Evolutionary conservation across 768 basidiomycete genomes (phyloP).

Genomic region (Naganishia friedmannii): DNA sequence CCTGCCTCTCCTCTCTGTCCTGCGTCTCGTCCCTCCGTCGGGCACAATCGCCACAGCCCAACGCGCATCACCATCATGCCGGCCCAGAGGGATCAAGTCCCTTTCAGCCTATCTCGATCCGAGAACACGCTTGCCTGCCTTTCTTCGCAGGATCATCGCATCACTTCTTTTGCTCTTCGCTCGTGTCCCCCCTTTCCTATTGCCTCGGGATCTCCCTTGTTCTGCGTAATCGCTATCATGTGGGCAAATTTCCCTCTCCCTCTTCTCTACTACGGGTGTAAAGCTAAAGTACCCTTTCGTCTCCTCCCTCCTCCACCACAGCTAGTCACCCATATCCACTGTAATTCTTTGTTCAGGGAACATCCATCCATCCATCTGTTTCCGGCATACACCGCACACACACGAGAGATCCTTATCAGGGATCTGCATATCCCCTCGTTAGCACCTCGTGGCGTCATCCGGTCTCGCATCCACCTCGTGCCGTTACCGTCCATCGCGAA

Average conservation of each 20-base stretch:
- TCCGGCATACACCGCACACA: no score
- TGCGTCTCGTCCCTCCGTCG: background rate
- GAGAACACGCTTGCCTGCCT: slow-evolving; percentile 6
- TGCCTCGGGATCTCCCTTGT: background rate
- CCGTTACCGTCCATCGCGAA: background rate
- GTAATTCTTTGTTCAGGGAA: slow-evolving; percentile 5
- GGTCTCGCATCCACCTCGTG: background rate
- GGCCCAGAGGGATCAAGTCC: background rate
- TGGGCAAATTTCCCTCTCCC: slow-evolving; percentile 6
- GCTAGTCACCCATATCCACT: slow-evolving; percentile 9
- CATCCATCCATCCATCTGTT: slow-evolving; percentile 21
- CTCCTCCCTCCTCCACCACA: slow-evolving; percentile 4
- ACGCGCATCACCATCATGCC: background rate
- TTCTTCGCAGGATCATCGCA: background rate
- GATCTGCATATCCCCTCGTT: slow-evolving; percentile 8
- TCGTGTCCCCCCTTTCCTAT: background rate
- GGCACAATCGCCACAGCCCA: slow-evolving; percentile 6
- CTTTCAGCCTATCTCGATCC: slow-evolving; percentile 16
- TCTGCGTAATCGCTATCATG: slow-evolving; percentile 5
- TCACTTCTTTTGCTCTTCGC: background rate
- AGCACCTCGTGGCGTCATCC: slow-evolving; percentile 20
- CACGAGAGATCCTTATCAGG: background rate
- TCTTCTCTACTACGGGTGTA: slow-evolving; percentile 4
- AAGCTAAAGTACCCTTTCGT: slow-evolving; percentile 24
- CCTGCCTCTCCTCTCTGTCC: slow-evolving; percentile 11